Evolutionary conservation across 1,284 basidiomycete genomes (phyloP).

Genomic region (Cerrena zonata): DNA sequence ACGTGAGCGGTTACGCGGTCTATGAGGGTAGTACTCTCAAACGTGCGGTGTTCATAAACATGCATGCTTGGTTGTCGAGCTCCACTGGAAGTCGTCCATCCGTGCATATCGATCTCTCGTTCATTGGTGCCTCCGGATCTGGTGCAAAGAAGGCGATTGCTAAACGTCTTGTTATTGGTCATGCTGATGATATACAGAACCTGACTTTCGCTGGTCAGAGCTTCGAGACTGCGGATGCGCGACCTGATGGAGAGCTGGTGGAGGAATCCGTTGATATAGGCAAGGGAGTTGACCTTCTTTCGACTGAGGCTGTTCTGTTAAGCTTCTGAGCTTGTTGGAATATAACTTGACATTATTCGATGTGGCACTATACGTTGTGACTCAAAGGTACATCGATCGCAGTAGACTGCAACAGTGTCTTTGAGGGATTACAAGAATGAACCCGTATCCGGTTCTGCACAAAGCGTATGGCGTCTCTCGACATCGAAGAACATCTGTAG

Average conservation of each 20-base stretch:
- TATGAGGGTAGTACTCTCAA: conserved; percentile 42
- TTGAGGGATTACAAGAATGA: no score
- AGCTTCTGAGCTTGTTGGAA: conserved; percentile 25
- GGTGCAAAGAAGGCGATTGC: conserved; percentile 27
- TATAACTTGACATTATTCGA: no score
- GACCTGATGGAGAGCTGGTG: conserved; percentile 35
- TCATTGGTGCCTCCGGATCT: conserved; percentile 24
- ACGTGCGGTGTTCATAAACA: conserved; percentile 55
- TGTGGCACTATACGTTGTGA: no score
- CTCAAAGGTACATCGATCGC: no score
- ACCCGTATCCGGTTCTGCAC: no score
- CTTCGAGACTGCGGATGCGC: conserved; percentile 52
- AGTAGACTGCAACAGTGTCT: no score
- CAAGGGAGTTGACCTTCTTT: conserved; percentile 45
- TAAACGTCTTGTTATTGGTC: conserved; percentile 29
- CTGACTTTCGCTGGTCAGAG: conserved; percentile 62
- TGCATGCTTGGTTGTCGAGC: conserved; percentile 42
- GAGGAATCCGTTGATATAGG: conserved; percentile 33
- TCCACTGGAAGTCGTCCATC: conserved; percentile 29
- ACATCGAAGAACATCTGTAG: no score
- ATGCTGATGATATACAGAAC: conserved; percentile 51
- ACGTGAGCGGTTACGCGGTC: conserved; percentile 58
- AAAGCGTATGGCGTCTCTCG: no score
- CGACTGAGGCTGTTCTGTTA: conserved; percentile 50
- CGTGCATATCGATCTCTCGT: conserved; percentile 40